These are phyloP conservation scores for Heterobasidion occidentale DNA, from an alignment of 1,284 basidiomycete genomes.

Conservation along the genomic window DNA sequence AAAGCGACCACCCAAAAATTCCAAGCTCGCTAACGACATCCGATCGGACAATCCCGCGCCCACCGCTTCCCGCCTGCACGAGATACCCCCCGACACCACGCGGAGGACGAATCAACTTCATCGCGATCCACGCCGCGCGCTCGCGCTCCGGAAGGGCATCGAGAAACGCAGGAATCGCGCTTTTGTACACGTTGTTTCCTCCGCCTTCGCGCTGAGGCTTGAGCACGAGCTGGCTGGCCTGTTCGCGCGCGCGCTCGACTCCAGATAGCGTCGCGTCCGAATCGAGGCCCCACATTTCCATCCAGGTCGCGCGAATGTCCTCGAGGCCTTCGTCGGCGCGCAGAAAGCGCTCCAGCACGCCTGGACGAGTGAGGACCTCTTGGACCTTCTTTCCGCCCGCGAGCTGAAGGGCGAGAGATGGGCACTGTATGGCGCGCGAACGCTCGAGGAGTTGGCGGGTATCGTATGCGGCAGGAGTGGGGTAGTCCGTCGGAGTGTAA, in stretches of 20 bases:
- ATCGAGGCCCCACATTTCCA: conserved; percentile 77
- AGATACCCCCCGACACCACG: conserved; percentile 62
- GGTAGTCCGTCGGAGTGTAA: conserved; percentile 84
- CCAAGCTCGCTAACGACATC: conserved; percentile 91
- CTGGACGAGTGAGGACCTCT: conserved; percentile 74
- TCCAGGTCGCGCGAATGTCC: conserved; percentile 62
- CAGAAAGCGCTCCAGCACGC: conserved; percentile 72
- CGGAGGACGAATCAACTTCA: conserved; percentile 85
- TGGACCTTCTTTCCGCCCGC: conserved; percentile 97
- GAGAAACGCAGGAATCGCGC: conserved; percentile 75
- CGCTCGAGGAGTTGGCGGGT: conserved; percentile 75
- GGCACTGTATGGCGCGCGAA: conserved; percentile 88
- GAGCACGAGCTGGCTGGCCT: conserved; percentile 65
- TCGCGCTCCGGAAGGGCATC: conserved; percentile 47
- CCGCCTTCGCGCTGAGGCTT: conserved; percentile 98
- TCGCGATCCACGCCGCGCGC: conserved; percentile 84
- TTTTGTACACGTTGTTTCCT: conserved; percentile 92
- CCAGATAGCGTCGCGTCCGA: conserved; percentile 21
- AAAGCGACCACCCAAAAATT: conserved; percentile 85
- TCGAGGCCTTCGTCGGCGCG: conserved; percentile 33
- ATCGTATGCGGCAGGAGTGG: conserved; percentile 50
- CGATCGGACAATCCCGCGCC: conserved; percentile 31
- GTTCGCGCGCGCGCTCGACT: conserved; percentile 34
- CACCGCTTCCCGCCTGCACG: conserved; percentile 44
- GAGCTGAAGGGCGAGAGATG: conserved; percentile 84